These are phyloP conservation scores for Pleurotus djamor DNA, from an alignment of 768 basidiomycete genomes.

Conservation along the genomic window DNA sequence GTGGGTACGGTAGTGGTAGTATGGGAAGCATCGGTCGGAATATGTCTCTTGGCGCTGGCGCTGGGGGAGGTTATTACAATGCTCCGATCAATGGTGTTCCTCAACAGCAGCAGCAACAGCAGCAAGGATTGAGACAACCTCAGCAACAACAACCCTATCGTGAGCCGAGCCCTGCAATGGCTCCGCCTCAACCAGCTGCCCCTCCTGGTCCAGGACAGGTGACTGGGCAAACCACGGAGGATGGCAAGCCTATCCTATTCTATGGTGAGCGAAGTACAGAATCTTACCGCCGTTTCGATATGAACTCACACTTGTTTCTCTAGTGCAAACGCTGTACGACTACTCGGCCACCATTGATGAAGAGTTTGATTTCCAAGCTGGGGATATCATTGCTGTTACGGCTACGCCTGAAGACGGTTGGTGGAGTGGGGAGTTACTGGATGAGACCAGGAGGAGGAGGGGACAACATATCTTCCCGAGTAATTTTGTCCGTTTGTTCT, in stretches of 20 bases:
- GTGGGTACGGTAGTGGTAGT: neutral
- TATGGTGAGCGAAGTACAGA: slow-evolving; percentile 59
- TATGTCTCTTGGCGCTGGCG: slow-evolving; percentile 1
- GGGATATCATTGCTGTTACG: slow-evolving; percentile 95
- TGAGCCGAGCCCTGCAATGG: slow-evolving; percentile 36
- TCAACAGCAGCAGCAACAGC: slow-evolving; percentile 22
- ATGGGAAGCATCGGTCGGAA: neutral
- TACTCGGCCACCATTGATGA: slow-evolving; percentile 83
- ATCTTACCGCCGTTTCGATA: neutral
- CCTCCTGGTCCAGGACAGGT: slow-evolving; percentile 28
- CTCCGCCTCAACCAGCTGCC: slow-evolving; percentile 48
- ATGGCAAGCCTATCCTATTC: slow-evolving; percentile 81
- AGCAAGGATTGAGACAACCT: slow-evolving; percentile 23
- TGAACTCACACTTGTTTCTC: slow-evolving; percentile 7
- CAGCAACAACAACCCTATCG: slow-evolving; percentile 36
- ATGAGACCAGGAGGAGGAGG: slow-evolving; percentile 65
- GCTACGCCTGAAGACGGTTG: slow-evolving; percentile 94
- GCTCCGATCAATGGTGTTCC: slow-evolving; percentile 16
- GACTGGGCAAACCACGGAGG: slow-evolving; percentile 78
- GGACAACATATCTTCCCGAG: slow-evolving; percentile 85
- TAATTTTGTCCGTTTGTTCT: slow-evolving; percentile 85
- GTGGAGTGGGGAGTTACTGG: slow-evolving; percentile 93
- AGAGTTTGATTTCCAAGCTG: slow-evolving; percentile 95
- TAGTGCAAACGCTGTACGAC: slow-evolving; percentile 90
- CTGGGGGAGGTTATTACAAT: neutral